phyloP scores from a whole-genome alignment of 2,329 filamentous ascomycete species.

The Talaromyces sp. region DNA sequence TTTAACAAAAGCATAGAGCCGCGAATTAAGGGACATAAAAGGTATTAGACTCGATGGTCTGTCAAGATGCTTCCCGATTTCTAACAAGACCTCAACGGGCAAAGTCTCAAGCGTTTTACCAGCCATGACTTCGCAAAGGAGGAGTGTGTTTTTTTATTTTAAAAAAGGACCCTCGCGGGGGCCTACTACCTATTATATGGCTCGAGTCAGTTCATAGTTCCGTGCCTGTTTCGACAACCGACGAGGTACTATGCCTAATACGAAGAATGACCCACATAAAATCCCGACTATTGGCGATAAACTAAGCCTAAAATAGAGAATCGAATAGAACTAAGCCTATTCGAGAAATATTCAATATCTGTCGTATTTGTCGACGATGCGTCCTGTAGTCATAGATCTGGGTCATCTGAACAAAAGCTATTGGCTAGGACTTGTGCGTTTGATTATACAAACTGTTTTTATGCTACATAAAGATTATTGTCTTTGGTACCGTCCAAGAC shows the following conservation, averaged over 20 bases:
- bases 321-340: background rate
- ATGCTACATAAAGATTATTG: background rate
- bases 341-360: background rate
- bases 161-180: background rate
- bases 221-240: background rate
- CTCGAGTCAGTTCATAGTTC: background rate
- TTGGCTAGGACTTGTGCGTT: background rate
- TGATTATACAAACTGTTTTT: no score
- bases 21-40: background rate
- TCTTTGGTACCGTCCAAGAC: background rate
- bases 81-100: background rate
- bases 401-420: background rate
- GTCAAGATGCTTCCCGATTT: background rate
- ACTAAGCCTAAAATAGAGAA: background rate
- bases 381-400: background rate
- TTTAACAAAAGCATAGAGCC: background rate
- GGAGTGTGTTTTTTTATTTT: background rate
- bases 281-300: background rate
- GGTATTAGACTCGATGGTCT: background rate
- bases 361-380: background rate
- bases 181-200: background rate
- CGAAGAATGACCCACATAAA: background rate
- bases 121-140: background rate
- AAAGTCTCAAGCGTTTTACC: background rate
- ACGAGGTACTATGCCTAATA: background rate